Base-by-base conservation (phyloP, 1,284 basidiomycete genomes). In the Entoloma clypeatum region DNA sequence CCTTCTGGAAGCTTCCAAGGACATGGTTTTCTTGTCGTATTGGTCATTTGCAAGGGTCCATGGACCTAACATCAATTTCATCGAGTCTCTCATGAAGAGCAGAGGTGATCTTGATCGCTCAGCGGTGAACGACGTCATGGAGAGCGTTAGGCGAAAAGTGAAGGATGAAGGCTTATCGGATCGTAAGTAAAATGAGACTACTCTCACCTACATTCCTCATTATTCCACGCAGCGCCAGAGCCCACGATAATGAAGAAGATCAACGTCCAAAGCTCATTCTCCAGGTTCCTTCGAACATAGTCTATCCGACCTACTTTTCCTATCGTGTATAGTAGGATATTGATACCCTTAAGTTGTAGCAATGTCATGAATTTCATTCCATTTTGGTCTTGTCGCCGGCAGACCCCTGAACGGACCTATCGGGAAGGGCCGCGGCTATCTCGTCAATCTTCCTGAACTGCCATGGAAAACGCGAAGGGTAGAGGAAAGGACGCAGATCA, bases 11-110 rank as follows among this genome's bases (percentile, higher is more conserved):
- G 92, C 94, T 1, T 92, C 88, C 22, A 86, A 90, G 60, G 90
- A 92, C 50, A 84, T 99, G 71, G 86, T 90, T 3, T 97, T 98
- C 69, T 69, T 99, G 46, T 94, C 95, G 16, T 98, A 86, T 63
- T 92, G 90, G 89, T 77, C 81, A 8, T 99, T 99, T 63, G 95
- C 94, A n/a, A 92, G 93, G 57, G 79, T 87, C 11, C 89, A 97
- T 61, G 95, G 96, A 3, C 92, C 95, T 9, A 94, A 95, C 53
- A 74, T 98, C 23, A 73, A 79, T 3, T 99, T 98, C 58, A 84
- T 96, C 18, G 94, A 99, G 60, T 77, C 83, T 3, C 55, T 98
- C 34, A 86, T 98, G 77, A 89, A 85, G 59, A 84, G 88, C 5
- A 75, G 96, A 35, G 88, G 89, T 49, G 94, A 99, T 64, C 69